Evolutionary conservation across 2,329 filamentous ascomycete genomes (phyloP).

Genomic region (Aspergillus sp.): DNA sequence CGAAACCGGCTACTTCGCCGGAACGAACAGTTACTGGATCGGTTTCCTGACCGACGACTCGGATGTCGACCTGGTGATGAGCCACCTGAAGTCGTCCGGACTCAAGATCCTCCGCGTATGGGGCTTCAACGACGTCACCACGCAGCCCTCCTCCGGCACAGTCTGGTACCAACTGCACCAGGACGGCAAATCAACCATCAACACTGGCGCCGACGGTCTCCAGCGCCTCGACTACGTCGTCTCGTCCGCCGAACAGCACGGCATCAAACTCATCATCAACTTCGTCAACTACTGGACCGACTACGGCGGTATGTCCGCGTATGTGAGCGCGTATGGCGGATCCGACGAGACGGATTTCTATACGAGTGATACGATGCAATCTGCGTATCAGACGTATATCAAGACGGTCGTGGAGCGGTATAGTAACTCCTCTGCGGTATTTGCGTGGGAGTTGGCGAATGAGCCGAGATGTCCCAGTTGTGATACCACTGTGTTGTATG

Average conservation of each 20-base stretch:
- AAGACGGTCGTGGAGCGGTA: slow-evolving; percentile 61
- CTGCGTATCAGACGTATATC: slow-evolving; percentile 65
- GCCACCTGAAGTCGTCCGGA: slow-evolving; percentile 38
- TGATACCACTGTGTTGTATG: slow-evolving; percentile 56
- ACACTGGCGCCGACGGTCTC: slow-evolving; percentile 63
- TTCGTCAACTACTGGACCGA: slow-evolving; percentile 69
- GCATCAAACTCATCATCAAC: slow-evolving; percentile 61
- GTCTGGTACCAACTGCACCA: slow-evolving; percentile 50
- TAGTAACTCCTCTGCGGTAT: slow-evolving; percentile 59
- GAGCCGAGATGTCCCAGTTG: slow-evolving; percentile 66
- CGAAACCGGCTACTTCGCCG: slow-evolving; percentile 47
- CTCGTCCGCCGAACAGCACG: slow-evolving; percentile 57
- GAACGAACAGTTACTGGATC: slow-evolving; percentile 57
- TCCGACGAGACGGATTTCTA: slow-evolving; percentile 57
- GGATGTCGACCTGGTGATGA: slow-evolving; percentile 50
- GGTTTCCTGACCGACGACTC: slow-evolving; percentile 51
- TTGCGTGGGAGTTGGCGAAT: slow-evolving; percentile 69
- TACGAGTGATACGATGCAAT: slow-evolving; percentile 54
- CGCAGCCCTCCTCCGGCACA: slow-evolving; percentile 42
- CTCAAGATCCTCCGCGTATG: slow-evolving; percentile 56
- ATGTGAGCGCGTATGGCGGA: slow-evolving; percentile 58
- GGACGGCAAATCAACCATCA: slow-evolving; percentile 53
- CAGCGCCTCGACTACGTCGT: slow-evolving; percentile 67
- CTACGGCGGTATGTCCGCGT: slow-evolving; percentile 65
- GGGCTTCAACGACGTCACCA: slow-evolving; percentile 56